Conservation (phyloP, 805 yeast species). For the Brettanomyces sp. region DNA sequence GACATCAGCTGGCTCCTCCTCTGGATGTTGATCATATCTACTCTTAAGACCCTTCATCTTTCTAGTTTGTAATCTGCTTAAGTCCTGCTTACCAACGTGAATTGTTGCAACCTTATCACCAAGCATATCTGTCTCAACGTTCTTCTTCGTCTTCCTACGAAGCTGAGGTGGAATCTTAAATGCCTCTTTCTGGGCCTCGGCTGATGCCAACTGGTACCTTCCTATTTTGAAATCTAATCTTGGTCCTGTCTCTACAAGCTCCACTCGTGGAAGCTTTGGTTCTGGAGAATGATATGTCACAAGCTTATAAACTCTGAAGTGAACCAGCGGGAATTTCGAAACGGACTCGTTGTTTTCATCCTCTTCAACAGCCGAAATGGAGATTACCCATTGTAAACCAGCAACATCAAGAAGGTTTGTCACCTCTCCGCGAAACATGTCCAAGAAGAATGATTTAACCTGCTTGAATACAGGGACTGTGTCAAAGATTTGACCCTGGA, state of each 20-base stretch:
- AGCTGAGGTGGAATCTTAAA: conserved; percentile 69
- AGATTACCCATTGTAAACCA: conserved; percentile 84
- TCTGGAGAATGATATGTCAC: conserved; percentile 68
- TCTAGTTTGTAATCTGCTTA: conserved; percentile 84
- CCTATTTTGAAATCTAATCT: conserved; percentile 90
- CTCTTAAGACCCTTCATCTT: conserved; percentile 97
- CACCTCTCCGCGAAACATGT: conserved; percentile 80
- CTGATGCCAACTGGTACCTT: conserved; percentile 68
- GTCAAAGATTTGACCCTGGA: conserved; percentile 89
- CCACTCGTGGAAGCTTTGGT: conserved; percentile 89
- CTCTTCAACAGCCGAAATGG: conserved; percentile 65
- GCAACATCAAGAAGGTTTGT: conserved; percentile 85
- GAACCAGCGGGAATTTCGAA: conserved; percentile 60
- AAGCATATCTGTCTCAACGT: conserved; percentile 74
- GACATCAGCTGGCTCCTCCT: conserved; percentile 17
- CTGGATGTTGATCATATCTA: conserved; percentile 62
- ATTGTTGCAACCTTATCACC: conserved; percentile 97
- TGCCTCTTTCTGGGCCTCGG: conserved; percentile 90
- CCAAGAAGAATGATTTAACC: conserved; percentile 79
- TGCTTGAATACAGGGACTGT: conserved; percentile 79
- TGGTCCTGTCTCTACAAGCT: conserved; percentile 92
- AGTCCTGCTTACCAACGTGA: conserved; percentile 93
- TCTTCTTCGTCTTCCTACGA: conserved; percentile 78
- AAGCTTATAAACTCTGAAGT: conserved; percentile 85
- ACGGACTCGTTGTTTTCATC: conserved; percentile 53